Percentiles rank a stretch among this genome's conserved stretches.
phyloP scores from a whole-genome alignment of 352 stramenopile genomes.

The Phytophthora hibernalis region DNA sequence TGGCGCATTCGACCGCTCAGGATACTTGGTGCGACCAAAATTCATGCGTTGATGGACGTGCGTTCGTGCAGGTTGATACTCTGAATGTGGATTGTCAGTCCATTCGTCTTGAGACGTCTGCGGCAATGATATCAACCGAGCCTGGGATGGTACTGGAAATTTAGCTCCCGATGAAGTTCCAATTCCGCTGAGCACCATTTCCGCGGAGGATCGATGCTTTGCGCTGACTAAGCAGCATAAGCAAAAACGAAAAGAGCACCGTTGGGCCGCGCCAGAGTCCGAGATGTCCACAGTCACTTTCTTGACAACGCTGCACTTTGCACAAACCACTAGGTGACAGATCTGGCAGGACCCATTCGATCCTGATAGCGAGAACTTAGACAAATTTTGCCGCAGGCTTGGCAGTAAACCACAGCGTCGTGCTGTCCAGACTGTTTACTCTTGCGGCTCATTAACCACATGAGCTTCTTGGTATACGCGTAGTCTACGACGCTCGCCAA shows the following conservation, averaged over 20 bases:
- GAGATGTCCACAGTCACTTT: constrained; percentile 60
- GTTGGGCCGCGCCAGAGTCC: constrained; percentile 33
- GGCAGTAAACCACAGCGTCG: constrained; percentile 26
- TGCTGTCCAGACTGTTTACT: constrained; percentile 4
- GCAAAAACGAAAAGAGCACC: constrained; percentile 56
- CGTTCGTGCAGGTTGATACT: constrained; percentile 2
- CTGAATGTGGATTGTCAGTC: constrained; percentile 13
- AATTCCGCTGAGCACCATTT: constrained; percentile 37
- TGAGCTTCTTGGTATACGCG: constrained; percentile 66
- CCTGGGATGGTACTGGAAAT: background rate
- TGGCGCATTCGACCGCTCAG: background rate
- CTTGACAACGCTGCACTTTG: constrained; percentile 63
- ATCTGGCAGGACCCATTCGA: constrained; percentile 44
- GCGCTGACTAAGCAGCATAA: constrained; percentile 51
- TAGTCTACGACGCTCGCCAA: constrained; percentile 51
- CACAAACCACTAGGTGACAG: constrained; percentile 51
- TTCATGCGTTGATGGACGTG: constrained; percentile 1
- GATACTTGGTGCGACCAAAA: background rate
- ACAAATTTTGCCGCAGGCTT: constrained; percentile 33
- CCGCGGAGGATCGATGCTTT: constrained; percentile 47
- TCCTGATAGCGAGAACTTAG: constrained; percentile 26
- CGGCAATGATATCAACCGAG: background rate
- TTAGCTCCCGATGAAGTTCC: constrained; percentile 5
- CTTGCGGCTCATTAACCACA: constrained; percentile 51
- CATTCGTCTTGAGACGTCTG: background rate